phyloP scores from a whole-genome alignment of 2,329 filamentous ascomycete species.

The Sporothrix pallida region DNA sequence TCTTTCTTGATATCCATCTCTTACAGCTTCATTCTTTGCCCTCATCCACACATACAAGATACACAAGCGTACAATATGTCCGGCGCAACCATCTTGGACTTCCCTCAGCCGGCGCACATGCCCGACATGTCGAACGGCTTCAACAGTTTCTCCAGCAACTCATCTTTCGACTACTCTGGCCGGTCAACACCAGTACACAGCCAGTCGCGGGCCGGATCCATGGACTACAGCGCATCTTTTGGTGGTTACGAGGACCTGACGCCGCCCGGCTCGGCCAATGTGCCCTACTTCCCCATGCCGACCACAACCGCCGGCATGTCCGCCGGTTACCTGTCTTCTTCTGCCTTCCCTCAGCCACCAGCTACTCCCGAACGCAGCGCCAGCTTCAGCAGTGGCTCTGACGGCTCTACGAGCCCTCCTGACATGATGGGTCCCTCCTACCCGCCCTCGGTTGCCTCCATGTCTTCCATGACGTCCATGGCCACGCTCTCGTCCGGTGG shows the following conservation, averaged over 20 bases:
- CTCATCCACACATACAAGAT: background rate
- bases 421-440: constrained; percentile 84
- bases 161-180: constrained; percentile 43
- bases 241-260: constrained; percentile 44
- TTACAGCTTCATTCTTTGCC: background rate
- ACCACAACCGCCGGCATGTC: constrained; percentile 14
- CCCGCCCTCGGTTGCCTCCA: constrained; percentile 72
- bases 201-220: constrained; percentile 39
- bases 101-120: constrained; percentile 46
- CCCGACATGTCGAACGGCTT: constrained; percentile 32
- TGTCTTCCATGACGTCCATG: constrained; percentile 51
- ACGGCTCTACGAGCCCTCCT: constrained; percentile 64
- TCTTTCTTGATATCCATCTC: constrained; percentile 7
- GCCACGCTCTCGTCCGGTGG: constrained; percentile 25
- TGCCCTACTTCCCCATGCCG: constrained; percentile 35
- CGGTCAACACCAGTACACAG: constrained; percentile 51
- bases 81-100: constrained; percentile 48
- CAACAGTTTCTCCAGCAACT: constrained; percentile 45
- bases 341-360: constrained; percentile 30
- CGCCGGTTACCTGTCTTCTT: constrained; percentile 22
- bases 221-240: constrained; percentile 46
- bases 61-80: constrained; percentile 33
- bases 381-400: constrained; percentile 34
- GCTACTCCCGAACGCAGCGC: constrained; percentile 36
- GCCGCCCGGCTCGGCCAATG: constrained; percentile 44